These are phyloP conservation scores for Alloteropsis semialata DNA, from an alignment of 176 grass and related monocot genomes.

Conservation along the genomic window DNA sequence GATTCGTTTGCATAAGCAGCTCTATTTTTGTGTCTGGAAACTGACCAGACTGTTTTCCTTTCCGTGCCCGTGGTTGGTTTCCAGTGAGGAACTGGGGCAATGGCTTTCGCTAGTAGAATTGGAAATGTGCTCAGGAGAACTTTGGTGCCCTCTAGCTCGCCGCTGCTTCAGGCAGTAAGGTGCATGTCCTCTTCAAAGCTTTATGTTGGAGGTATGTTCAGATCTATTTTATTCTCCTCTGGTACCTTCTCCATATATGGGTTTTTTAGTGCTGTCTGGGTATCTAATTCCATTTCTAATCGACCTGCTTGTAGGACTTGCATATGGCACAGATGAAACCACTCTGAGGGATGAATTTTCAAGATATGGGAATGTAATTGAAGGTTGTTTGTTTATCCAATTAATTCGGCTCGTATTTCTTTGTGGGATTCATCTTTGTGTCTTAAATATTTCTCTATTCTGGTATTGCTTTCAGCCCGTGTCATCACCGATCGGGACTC, in stretches of 20 bases:
- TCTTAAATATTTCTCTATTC: background rate
- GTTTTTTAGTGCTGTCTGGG: background rate
- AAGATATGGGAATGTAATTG: slow-evolving; percentile 68
- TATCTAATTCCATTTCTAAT: background rate
- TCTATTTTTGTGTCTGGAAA: background rate
- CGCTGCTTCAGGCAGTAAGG: slow-evolving; percentile 65
- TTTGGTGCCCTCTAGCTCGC: slow-evolving; percentile 35
- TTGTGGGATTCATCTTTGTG: background rate
- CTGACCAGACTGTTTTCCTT: background rate
- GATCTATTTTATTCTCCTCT: background rate
- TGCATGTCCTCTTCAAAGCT: slow-evolving; percentile 97
- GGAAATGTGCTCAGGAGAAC: slow-evolving; percentile 52
- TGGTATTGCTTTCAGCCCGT: slow-evolving; percentile 51
- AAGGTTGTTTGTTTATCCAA: slow-evolving; percentile 52
- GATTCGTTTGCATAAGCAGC: background rate
- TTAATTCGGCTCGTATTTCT: background rate
- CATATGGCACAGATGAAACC: slow-evolving; percentile 67
- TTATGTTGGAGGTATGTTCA: slow-evolving; percentile 67
- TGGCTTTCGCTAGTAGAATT: slow-evolving; percentile 72
- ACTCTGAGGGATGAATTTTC: slow-evolving; percentile 69
- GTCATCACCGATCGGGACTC: slow-evolving; percentile 72
- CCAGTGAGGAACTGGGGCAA: slow-evolving; percentile 3
- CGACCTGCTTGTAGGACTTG: slow-evolving; percentile 47
- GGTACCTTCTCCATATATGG: background rate
- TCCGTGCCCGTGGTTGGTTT: background rate